Conservation (phyloP, 805 yeast species). For the Candida suzukii region DNA sequence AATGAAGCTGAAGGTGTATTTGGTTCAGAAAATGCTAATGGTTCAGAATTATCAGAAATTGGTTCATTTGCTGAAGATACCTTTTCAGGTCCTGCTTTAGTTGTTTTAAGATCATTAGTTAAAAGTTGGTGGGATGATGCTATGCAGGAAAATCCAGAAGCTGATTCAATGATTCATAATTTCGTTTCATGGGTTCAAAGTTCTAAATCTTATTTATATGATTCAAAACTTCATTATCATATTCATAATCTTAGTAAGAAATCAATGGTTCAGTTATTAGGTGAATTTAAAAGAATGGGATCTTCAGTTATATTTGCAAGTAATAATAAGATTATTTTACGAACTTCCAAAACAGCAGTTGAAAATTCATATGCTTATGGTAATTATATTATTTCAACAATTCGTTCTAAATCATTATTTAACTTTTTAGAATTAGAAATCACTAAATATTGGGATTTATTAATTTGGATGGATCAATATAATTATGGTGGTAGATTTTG, state of each 20-base stretch:
- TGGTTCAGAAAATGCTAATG: slow-evolving; percentile 27
- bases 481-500: slow-evolving; percentile 76
- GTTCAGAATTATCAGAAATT: slow-evolving; percentile 7
- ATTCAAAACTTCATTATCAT: slow-evolving; percentile 75
- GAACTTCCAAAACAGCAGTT: slow-evolving; percentile 69
- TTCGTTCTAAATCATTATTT: slow-evolving; percentile 75
- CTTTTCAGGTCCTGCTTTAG: slow-evolving; percentile 68
- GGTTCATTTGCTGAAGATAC: slow-evolving; percentile 70
- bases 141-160: slow-evolving; percentile 52
- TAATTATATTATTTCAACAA: slow-evolving; percentile 70
- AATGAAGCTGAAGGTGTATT: slow-evolving; percentile 88
- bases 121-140: slow-evolving; percentile 96
- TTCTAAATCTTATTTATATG: slow-evolving; percentile 66
- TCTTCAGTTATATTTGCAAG: slow-evolving; percentile 74
- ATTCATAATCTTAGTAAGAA: slow-evolving; percentile 81
- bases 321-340: slow-evolving; percentile 63
- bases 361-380: slow-evolving; percentile 90
- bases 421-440: slow-evolving; percentile 72
- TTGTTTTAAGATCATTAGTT: slow-evolving; percentile 64
- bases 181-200: slow-evolving; percentile 84
- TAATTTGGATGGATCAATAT: slow-evolving; percentile 90
- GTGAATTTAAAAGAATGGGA: slow-evolving; percentile 76
- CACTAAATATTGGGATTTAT: slow-evolving; percentile 81
- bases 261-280: slow-evolving; percentile 69
- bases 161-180: slow-evolving; percentile 76